phyloP scores from a whole-genome alignment of 2,329 filamentous ascomycete genomes.

The Fusarium pseudonygamai region DNA sequence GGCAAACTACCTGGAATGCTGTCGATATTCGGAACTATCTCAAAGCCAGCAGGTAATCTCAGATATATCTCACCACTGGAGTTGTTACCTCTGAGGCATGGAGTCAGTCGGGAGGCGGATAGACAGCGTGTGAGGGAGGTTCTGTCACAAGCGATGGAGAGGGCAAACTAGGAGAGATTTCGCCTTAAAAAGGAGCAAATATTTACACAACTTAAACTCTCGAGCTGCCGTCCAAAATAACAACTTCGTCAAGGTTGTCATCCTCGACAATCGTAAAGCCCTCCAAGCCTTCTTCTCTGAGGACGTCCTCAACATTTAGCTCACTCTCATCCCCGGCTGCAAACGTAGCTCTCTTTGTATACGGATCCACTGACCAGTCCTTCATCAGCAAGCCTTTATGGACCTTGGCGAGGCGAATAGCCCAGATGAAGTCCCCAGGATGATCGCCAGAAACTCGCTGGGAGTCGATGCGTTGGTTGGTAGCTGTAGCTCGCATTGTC shows the following conservation, averaged over 20 bases:
- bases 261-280: background rate
- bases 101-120: rapidly evolving
- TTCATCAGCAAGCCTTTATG: background rate
- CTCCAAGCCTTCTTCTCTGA: rapidly evolving
- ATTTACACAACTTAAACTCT: too few species aligned
- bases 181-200: rapidly evolving
- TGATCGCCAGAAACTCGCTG: background rate
- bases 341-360: background rate
- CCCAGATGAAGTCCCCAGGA: background rate
- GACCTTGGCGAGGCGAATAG: background rate
- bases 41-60: background rate
- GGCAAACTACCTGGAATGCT: rapidly evolving
- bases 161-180: rapidly evolving
- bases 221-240: background rate
- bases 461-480: background rate
- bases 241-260: background rate
- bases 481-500: background rate
- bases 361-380: background rate
- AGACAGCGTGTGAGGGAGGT: background rate
- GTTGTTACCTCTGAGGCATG: rapidly evolving
- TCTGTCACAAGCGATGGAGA: background rate
- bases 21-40: background rate
- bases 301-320: rapidly evolving
- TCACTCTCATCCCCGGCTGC: background rate
- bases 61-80: background rate